Percentiles rank a stretch among this genome's conserved stretches.
phyloP scores from a whole-genome alignment of 345 rosid species.

The Mallotus nudiflorus region DNA sequence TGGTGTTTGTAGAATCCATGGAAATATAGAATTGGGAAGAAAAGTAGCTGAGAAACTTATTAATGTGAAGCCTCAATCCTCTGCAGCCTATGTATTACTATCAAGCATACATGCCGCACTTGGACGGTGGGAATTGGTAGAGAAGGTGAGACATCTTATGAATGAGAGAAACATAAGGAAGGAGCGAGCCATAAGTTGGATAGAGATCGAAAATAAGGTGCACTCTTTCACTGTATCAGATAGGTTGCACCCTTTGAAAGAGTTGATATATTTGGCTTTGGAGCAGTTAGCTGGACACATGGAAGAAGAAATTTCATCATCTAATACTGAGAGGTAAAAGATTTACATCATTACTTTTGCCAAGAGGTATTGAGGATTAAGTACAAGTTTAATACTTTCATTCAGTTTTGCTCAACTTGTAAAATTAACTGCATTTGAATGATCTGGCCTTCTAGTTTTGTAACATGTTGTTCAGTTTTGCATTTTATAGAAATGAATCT shows the following conservation, averaged over 20 bases:
- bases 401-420: conserved; percentile 13
- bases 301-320: conserved; percentile 46
- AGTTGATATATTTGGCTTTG: conserved; percentile 42
- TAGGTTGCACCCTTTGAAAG: conserved; percentile 47
- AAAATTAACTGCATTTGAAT: conserved; percentile 17
- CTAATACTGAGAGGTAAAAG: conserved; percentile 27
- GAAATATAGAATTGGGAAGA: conserved; percentile 53
- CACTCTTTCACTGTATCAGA: conserved; percentile 52
- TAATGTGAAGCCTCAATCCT: conserved; percentile 47
- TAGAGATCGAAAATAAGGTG: conserved; percentile 47
- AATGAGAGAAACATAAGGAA: conserved; percentile 41
- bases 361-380: neutral
- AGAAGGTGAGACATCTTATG: conserved; percentile 59
- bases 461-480: neutral
- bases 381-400: neutral
- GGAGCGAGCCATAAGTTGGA: conserved; percentile 68
- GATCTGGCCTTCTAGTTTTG: conserved; percentile 4
- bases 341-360: conserved; percentile 15
- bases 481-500: conserved; percentile 18
- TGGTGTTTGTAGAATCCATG: conserved; percentile 56
- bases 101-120: conserved; percentile 51
- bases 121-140: conserved; percentile 60
- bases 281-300: conserved; percentile 44
- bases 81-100: conserved; percentile 59
- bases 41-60: conserved; percentile 56